These are phyloP conservation scores for Aphanomyces cochlioides DNA, from an alignment of 352 stramenopile genomes.

Conservation along the genomic window DNA sequence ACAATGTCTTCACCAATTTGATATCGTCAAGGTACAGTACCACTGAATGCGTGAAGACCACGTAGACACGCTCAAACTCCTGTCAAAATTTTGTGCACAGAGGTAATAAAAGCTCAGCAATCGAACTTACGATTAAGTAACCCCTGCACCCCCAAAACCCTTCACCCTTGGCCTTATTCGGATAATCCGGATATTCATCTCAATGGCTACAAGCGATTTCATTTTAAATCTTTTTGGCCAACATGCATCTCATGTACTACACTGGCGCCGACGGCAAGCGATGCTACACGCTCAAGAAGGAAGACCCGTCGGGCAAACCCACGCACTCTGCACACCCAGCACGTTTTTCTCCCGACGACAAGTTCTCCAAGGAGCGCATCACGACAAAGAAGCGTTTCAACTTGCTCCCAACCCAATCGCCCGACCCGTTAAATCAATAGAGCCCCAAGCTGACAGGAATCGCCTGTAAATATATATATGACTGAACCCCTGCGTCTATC, in stretches of 20 bases:
- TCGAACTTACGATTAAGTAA: too few species aligned
- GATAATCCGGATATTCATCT: not conserved
- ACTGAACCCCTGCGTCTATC: too few species aligned
- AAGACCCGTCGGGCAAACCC: constrained; percentile 88
- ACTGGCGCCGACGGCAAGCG: constrained; percentile 93
- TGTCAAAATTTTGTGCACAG: too few species aligned
- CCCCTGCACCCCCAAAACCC: too few species aligned
- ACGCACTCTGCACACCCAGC: constrained; percentile 96
- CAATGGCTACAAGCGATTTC: not conserved
- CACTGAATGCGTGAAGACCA: too few species aligned
- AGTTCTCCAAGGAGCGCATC: constrained; percentile 98
- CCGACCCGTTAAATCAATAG: constrained; percentile 83
- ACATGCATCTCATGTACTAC: constrained; percentile 99
- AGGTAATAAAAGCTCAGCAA: too few species aligned
- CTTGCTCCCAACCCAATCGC: constrained; percentile 94
- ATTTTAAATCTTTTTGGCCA: constrained; percentile 17
- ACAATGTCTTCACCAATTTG: too few species aligned
- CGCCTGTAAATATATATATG: too few species aligned
- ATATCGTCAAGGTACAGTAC: too few species aligned
- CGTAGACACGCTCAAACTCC: too few species aligned
- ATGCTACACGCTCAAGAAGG: constrained; percentile 99
- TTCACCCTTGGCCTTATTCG: not conserved
- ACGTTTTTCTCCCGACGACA: constrained; percentile 99
- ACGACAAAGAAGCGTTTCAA: constrained; percentile 98
- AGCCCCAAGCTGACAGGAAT: too few species aligned